phyloP scores from a whole-genome alignment of 305 asterid species.

The Rubia tinctorum region DNA sequence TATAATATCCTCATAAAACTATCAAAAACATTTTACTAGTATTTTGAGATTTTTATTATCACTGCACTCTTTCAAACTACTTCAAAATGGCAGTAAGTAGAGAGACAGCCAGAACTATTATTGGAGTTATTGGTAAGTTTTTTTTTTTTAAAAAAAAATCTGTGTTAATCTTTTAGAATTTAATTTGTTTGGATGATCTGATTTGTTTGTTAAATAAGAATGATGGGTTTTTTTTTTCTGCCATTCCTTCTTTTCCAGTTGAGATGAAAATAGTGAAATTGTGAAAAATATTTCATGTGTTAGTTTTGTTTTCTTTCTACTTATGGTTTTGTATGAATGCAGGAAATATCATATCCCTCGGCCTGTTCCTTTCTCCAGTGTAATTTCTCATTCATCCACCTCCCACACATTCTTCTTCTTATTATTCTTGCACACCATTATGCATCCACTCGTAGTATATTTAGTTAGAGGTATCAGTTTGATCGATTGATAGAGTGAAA shows the following conservation, averaged over 20 bases:
- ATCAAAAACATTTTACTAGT: neutral
- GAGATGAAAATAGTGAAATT: too few relatives aligned
- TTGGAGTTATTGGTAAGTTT: conserved; percentile 60
- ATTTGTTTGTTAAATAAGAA: neutral
- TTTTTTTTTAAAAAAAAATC: neutral
- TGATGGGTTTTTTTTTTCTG: too few relatives aligned
- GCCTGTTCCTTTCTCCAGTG: conserved; percentile 63
- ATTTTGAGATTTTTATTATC: neutral
- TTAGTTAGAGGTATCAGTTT: neutral
- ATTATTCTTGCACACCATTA: neutral
- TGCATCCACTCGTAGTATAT: neutral
- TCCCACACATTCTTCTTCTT: neutral
- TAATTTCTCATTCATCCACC: conserved; percentile 20
- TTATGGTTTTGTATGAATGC: conserved; percentile 21
- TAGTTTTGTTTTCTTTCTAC: neutral
- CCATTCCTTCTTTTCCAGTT: too few relatives aligned
- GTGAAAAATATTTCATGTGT: too few relatives aligned
- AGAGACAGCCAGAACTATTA: conserved; percentile 32
- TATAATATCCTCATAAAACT: neutral
- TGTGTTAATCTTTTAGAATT: neutral
- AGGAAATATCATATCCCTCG: conserved; percentile 68
- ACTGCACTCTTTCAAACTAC: neutral
- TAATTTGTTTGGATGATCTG: too few relatives aligned
- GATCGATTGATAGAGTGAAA: too few relatives aligned
- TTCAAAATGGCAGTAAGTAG: conserved; percentile 25